Percentiles rank a stretch among this genome's conserved stretches.
Conservation (phyloP, 495 filamentous ascomycete species). For the Aspergillus olivimuriae region DNA sequence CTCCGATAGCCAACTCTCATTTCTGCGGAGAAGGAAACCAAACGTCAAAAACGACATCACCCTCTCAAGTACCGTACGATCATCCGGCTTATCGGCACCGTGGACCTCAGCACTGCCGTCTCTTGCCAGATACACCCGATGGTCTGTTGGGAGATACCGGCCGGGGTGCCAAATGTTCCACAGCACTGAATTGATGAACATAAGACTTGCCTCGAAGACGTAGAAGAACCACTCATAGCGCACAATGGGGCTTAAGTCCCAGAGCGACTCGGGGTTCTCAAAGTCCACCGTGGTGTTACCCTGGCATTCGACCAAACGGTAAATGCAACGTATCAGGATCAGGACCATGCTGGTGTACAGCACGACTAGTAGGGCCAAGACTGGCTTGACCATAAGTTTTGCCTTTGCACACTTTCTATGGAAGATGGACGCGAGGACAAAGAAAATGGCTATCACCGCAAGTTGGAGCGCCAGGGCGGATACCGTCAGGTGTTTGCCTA, state of each 20-base stretch:
- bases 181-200: not conserved
- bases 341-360: not conserved
- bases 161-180: not conserved
- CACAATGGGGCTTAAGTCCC: not conserved
- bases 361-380: not conserved
- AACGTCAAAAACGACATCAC: not conserved
- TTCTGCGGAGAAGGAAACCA: not conserved
- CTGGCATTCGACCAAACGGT: not conserved
- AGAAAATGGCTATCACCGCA: not conserved
- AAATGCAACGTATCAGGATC: not conserved
- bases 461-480: not conserved
- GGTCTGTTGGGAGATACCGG: not conserved
- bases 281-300: not conserved
- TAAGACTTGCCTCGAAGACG: not conserved
- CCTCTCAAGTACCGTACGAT: not conserved
- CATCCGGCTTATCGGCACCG: not conserved
- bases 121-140: not conserved
- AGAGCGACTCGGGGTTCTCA: not conserved
- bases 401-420: not conserved
- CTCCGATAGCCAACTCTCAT: not conserved
- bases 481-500: not conserved
- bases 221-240: slow-evolving; percentile 3
- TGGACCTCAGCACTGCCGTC: not conserved
- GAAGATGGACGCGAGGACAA: not conserved
- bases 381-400: not conserved